Percentiles rank a stretch among this genome's conserved stretches.
Evolutionary conservation across 202 grass and related monocot species (phyloP).

Genomic region (Alloteropsis angusta): DNA sequence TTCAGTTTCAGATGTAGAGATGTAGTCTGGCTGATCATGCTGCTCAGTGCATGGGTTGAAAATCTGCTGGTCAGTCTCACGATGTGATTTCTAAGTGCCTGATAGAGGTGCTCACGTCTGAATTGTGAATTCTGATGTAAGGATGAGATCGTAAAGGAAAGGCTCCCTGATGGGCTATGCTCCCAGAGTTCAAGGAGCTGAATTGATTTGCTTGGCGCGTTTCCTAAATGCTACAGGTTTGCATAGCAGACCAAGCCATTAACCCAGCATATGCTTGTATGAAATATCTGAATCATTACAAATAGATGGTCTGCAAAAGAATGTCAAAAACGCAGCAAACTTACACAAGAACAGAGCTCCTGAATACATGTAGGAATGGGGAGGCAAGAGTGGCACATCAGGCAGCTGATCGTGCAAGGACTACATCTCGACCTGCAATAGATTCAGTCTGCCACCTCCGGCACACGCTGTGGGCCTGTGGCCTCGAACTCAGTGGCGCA

Average conservation of each 20-base stretch:
- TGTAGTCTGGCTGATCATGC: background rate
- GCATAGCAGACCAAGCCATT: background rate
- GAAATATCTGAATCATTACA: slow-evolving; percentile 17
- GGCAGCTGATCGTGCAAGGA: background rate
- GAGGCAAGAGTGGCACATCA: background rate
- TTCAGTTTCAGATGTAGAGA: background rate
- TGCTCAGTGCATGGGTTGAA: background rate
- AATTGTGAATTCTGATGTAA: background rate
- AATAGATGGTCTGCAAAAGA: background rate
- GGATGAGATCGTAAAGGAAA: background rate
- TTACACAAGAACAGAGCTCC: background rate
- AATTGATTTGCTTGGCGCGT: background rate
- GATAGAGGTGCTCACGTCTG: background rate
- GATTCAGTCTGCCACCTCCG: too few species aligned
- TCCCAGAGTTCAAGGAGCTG: background rate
- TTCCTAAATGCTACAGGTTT: background rate
- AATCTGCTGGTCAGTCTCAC: background rate
- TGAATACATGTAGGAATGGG: background rate
- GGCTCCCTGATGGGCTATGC: background rate
- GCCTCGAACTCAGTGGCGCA: slow-evolving; percentile 31
- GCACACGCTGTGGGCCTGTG: background rate
- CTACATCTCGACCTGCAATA: background rate
- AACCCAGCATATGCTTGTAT: background rate
- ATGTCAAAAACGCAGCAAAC: background rate
- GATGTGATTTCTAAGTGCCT: background rate